Percentiles rank a stretch among this genome's conserved stretches.
Conservation (phyloP, 768 basidiomycete genomes). For the Panellus pusillus region DNA sequence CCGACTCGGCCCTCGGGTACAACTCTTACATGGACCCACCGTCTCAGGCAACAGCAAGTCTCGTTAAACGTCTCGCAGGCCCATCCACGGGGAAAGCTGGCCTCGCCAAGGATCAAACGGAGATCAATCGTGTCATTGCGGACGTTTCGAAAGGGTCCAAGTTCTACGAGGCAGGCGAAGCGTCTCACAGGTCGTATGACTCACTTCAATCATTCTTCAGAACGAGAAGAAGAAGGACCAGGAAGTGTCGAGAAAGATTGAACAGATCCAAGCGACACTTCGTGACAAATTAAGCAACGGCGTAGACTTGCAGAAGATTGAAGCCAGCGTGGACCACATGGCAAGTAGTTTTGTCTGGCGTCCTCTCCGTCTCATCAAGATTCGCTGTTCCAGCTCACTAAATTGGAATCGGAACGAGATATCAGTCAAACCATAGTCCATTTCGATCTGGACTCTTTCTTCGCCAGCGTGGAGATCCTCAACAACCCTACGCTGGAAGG, state of each 20-base stretch:
- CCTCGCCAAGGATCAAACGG: slow-evolving; percentile 77
- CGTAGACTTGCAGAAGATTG: slow-evolving; percentile 58
- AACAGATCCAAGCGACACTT: slow-evolving; percentile 57
- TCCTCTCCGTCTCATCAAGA: background rate
- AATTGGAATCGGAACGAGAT: slow-evolving; percentile 76
- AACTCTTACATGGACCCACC: slow-evolving; percentile 23
- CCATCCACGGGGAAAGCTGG: slow-evolving; percentile 90
- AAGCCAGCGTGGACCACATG: slow-evolving; percentile 64
- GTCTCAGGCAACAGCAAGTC: slow-evolving; percentile 67
- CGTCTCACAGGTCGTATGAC: background rate
- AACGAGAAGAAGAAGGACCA: slow-evolving; percentile 92
- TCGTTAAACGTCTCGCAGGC: slow-evolving; percentile 80
- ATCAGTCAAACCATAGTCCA: slow-evolving; percentile 85
- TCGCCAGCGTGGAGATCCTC: slow-evolving; percentile 74
- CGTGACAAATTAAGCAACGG: slow-evolving; percentile 61
- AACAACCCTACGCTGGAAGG: slow-evolving; percentile 62
- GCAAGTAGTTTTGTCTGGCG: slow-evolving; percentile 41
- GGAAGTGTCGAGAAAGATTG: slow-evolving; percentile 76
- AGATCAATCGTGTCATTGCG: slow-evolving; percentile 86
- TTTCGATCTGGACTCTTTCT: slow-evolving; percentile 96
- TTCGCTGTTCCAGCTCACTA: slow-evolving; percentile 47
- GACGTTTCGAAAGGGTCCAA: slow-evolving; percentile 92
- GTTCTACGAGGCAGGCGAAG: slow-evolving; percentile 70
- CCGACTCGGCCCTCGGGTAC: background rate
- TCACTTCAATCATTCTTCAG: slow-evolving; percentile 34